Percentiles rank a stretch among this genome's conserved stretches.
These are phyloP conservation scores for Blastobotrys attinorum DNA, from an alignment of 805 yeast species.

Conservation along the genomic window DNA sequence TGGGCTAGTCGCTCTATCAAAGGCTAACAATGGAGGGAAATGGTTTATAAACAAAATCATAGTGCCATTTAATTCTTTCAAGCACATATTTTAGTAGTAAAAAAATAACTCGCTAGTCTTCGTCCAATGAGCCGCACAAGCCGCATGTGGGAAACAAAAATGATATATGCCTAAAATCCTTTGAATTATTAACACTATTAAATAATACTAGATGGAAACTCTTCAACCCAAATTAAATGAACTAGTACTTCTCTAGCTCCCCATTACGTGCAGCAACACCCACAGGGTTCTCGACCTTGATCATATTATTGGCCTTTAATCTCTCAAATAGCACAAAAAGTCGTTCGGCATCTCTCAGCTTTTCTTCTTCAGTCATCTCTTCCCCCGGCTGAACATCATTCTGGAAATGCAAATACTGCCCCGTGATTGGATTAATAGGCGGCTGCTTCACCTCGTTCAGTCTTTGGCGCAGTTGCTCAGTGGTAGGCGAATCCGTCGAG, in stretches of 20 bases:
- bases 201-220: too few species aligned
- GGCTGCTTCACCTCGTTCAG: not conserved
- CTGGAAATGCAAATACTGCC: slow-evolving; percentile 16
- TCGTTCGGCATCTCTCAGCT: slow-evolving; percentile 38
- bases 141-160: too few species aligned
- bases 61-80: too few species aligned
- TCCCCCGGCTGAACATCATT: slow-evolving; percentile 7
- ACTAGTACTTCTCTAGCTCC: slow-evolving; percentile 1
- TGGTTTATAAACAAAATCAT: too few species aligned
- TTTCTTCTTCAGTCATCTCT: slow-evolving; percentile 35
- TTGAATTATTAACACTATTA: too few species aligned
- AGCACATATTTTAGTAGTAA: too few species aligned
- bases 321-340: slow-evolving; percentile 36
- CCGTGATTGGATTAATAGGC: slow-evolving; percentile 23
- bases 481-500: slow-evolving; percentile 11
- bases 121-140: too few species aligned
- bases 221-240: too few species aligned
- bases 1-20: too few species aligned
- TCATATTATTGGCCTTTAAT: slow-evolving; percentile 32
- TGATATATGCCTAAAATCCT: too few species aligned
- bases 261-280: slow-evolving; percentile 16
- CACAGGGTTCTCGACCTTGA: slow-evolving; percentile 36
- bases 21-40: too few species aligned
- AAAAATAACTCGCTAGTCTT: too few species aligned
- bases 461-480: not conserved